Percentiles rank a stretch among this genome's conserved stretches.
phyloP scores from a whole-genome alignment of 495 filamentous ascomycete genomes.

The Hypoxylon trugodes region DNA sequence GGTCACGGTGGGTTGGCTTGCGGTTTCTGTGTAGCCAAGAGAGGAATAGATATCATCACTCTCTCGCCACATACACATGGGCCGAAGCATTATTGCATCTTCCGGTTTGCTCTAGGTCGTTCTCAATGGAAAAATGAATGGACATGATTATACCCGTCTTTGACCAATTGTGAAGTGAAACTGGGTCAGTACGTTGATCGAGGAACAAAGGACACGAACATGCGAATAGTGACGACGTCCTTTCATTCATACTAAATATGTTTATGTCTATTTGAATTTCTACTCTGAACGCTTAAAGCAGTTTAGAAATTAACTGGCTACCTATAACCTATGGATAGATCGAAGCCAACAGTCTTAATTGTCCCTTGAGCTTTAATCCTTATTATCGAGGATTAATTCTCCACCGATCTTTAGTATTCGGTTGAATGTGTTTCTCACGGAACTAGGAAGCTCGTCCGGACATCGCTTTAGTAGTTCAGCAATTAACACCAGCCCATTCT shows the following conservation, averaged over 20 bases:
- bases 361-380: conserved; percentile 2
- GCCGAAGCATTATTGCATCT: conserved; percentile 46
- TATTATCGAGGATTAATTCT: conserved; percentile 44
- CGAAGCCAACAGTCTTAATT: not conserved
- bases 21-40: conserved; percentile 40
- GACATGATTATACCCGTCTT: conserved; percentile 29
- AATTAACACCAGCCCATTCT: conserved; percentile 70
- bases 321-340: not conserved
- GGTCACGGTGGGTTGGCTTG: conserved; percentile 46
- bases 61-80: conserved; percentile 32
- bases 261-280: conserved; percentile 5
- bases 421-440: conserved; percentile 45
- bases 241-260: too few species aligned
- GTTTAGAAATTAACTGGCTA: not conserved
- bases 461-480: conserved; percentile 65
- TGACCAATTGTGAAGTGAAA: conserved; percentile 22
- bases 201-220: not conserved
- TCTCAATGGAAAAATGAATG: conserved; percentile 49
- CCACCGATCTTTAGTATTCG: conserved; percentile 48
- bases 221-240: too few species aligned
- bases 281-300: not conserved
- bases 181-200: conserved; percentile 1
- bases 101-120: conserved; percentile 47
- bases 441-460: conserved; percentile 47
- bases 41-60: conserved; percentile 27